phyloP scores from a whole-genome alignment of 2,329 filamentous ascomycete genomes.

The Epichloe hybrida region DNA sequence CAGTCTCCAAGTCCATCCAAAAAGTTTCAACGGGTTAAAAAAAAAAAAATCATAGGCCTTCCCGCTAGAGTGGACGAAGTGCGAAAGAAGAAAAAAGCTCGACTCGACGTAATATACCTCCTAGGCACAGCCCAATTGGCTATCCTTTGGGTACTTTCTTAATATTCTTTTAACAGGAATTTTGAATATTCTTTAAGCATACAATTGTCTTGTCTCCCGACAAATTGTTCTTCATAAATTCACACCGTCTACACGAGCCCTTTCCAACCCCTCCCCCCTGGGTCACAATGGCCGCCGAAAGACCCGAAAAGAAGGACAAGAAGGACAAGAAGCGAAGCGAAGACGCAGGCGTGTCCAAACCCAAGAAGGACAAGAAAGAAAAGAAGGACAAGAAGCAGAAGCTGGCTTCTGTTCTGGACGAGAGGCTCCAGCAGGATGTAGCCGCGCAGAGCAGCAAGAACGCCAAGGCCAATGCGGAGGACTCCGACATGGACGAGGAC shows the following conservation, averaged over 20 bases:
- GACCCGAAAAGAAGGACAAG: slow-evolving; percentile 39
- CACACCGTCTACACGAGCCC: too few relatives aligned
- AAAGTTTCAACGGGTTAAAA: slow-evolving; percentile 17
- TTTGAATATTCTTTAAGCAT: background rate
- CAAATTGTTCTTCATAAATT: too few relatives aligned
- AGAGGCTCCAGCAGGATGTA: slow-evolving; percentile 46
- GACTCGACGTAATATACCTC: background rate
- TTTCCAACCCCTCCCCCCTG: too few relatives aligned
- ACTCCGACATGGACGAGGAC: slow-evolving; percentile 33
- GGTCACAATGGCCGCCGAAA: slow-evolving; percentile 32
- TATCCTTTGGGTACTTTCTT: background rate
- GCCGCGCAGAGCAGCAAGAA: slow-evolving; percentile 24
- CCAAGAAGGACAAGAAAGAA: slow-evolving; percentile 47
- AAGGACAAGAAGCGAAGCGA: slow-evolving; percentile 49
- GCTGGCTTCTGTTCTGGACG: slow-evolving; percentile 51
- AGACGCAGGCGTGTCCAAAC: slow-evolving; percentile 37
- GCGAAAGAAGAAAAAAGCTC: background rate
- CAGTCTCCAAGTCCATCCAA: slow-evolving; percentile 15
- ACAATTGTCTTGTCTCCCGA: background rate
- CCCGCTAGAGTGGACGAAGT: slow-evolving; percentile 8
- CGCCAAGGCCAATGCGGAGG: slow-evolving; percentile 26
- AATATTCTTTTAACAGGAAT: background rate
- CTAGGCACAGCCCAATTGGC: slow-evolving; percentile 10
- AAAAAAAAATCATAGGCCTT: slow-evolving; percentile 19
- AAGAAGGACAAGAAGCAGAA: slow-evolving; percentile 67